Base-by-base conservation (phyloP, 192 early-diverging fungal species). In the Backusella tuberculispora region DNA sequence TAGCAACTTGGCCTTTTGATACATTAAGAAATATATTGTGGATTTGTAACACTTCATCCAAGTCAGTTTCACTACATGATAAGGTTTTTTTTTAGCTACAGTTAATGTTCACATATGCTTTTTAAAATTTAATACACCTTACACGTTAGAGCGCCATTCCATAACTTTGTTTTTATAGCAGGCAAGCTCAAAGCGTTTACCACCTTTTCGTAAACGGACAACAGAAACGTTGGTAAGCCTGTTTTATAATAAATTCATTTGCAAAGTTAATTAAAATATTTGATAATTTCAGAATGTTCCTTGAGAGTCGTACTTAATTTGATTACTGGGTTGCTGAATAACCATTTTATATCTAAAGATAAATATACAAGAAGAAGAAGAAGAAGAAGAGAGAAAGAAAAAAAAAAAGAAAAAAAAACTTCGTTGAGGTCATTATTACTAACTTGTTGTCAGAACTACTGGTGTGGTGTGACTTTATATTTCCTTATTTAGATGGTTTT, bases 121-220 rank as follows among this genome's bases (percentile, higher is more conserved):
- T 10, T 6, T 5, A 29, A n/a, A 21, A 13, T 17, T 45, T 13
- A 21, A 13, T 7, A 14, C 83, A 34, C 29, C 89, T 75, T 89
- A 95, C 93, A 96, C 92, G 53, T 93, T 91, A 24, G 86, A 95
- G 46, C 97, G 86, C 95, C 95, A 98, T 83, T 99, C 97, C 71
- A 94, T 83, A 41, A 98, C 97, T 81, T 99, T 99, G 87, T 99
- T 99, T 80, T 98, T 98, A 85, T 99, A 99, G 82, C 95, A 98
- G 12, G 98, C 98, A 46, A 99, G 89, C 80, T 99, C 98, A 74
- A 99, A 99, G 41, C 98, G 90, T 82, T 96, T 98, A 46, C 98
- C 98, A 38, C 96, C 97, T 84, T 97, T 98, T 76, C 94, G 93
- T 71, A 98, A 84, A 47, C 95, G 93, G 17, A 99, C 98, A 44